A percentile compares a stretch with the other conserved stretches of the same genome.
Evolutionary conservation across 2,329 filamentous ascomycete genomes (phyloP).

Genomic region (Colletotrichum cordylinicola): DNA sequence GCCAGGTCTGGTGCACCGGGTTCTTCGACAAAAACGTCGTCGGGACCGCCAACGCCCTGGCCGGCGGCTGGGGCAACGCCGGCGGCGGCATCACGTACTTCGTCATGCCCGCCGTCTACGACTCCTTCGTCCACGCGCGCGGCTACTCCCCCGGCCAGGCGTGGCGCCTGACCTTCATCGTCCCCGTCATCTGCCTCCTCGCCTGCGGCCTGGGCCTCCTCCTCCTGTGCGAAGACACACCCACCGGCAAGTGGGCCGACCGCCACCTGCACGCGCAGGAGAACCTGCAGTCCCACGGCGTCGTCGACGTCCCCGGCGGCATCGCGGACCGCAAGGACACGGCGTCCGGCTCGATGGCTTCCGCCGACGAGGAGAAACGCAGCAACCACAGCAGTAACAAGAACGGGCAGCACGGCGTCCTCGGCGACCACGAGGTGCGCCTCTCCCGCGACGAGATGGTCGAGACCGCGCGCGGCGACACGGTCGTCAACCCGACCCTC

Average conservation of each 20-base stretch:
- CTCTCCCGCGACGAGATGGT: constrained; percentile 58
- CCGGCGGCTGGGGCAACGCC: constrained; percentile 85
- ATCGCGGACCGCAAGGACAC: constrained; percentile 44
- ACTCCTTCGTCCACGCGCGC: constrained; percentile 68
- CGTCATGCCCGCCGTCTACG: constrained; percentile 88
- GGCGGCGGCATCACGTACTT: constrained; percentile 94
- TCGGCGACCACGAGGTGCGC: constrained; percentile 48
- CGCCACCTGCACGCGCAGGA: constrained; percentile 64
- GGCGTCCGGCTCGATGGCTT: constrained; percentile 27
- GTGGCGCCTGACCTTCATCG: constrained; percentile 85
- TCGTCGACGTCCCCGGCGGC: constrained; percentile 57
- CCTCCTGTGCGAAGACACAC: constrained; percentile 79
- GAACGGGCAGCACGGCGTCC: constrained; percentile 32
- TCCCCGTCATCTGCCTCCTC: constrained; percentile 80
- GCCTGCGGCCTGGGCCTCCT: constrained; percentile 71
- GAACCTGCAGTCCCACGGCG: constrained; percentile 53
- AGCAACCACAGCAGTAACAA: constrained; percentile 34
- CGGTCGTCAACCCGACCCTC: constrained; percentile 61
- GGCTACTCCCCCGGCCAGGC: constrained; percentile 71
- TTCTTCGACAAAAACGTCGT: constrained; percentile 95
- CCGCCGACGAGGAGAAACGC: constrained; percentile 39
- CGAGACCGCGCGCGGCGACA: constrained; percentile 58
- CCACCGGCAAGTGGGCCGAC: constrained; percentile 81
- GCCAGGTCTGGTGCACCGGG: constrained; percentile 90
- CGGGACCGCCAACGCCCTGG: constrained; percentile 85